Conservation (phyloP, 371 early-diverging fungal species). For the Entomophthora muscae region DNA sequence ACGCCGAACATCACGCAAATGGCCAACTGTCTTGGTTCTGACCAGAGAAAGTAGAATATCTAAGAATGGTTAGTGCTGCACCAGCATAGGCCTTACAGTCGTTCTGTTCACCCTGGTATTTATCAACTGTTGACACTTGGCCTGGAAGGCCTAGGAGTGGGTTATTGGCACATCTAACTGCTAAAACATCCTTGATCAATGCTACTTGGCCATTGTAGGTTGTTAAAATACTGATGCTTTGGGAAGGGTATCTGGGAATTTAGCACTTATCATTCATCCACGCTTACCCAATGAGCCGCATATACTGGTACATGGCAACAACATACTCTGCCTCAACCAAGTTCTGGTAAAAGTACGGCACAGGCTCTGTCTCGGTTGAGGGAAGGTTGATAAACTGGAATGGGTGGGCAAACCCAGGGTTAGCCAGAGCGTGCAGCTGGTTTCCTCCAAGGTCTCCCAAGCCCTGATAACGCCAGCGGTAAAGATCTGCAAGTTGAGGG, state of each 20-base stretch:
- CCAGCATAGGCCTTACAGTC: slow-evolving; percentile 41
- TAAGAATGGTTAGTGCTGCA: slow-evolving; percentile 9
- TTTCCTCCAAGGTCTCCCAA: slow-evolving; percentile 37
- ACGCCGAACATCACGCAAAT: slow-evolving; percentile 77
- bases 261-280: slow-evolving; percentile 8
- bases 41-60: slow-evolving; percentile 87
- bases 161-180: slow-evolving; percentile 66
- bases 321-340: slow-evolving; percentile 93
- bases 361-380: slow-evolving; percentile 62
- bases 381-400: slow-evolving; percentile 74
- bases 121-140: slow-evolving; percentile 73
- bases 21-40: slow-evolving; percentile 73
- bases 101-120: slow-evolving; percentile 87
- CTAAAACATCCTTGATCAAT: slow-evolving; percentile 74
- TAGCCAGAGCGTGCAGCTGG: slow-evolving; percentile 32
- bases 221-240: slow-evolving; percentile 74
- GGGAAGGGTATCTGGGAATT: slow-evolving; percentile 46
- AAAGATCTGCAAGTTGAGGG: slow-evolving; percentile 58
- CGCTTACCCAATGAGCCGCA: slow-evolving; percentile 65
- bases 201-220: slow-evolving; percentile 91
- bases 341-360: slow-evolving; percentile 63
- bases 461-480: slow-evolving; percentile 57
- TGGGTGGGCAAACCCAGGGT: slow-evolving; percentile 67
- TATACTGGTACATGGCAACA: slow-evolving; percentile 86
- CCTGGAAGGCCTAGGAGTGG: slow-evolving; percentile 54